Conservation (phyloP, 345 rosid species). For the Syzygium grande region DNA sequence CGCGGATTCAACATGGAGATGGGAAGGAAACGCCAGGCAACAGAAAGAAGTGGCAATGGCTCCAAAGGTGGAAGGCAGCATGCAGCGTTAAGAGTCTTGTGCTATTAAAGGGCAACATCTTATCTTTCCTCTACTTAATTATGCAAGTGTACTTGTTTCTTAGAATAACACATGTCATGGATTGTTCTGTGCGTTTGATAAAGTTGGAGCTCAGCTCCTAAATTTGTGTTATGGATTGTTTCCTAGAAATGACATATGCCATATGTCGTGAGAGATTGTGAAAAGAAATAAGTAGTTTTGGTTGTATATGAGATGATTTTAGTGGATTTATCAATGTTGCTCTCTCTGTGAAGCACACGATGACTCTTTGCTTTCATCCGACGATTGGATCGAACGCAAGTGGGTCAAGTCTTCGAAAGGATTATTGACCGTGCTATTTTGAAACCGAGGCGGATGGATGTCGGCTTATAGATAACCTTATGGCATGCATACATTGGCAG, state of each 20-base stretch:
- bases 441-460: no score
- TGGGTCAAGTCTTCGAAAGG: not conserved
- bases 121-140: not conserved
- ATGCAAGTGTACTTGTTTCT: not conserved
- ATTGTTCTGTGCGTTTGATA: not conserved
- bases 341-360: not conserved
- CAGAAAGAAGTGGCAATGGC: not conserved
- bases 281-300: no score
- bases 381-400: not conserved
- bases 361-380: not conserved
- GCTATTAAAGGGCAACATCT: not conserved
- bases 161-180: not conserved
- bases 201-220: not conserved
- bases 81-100: not conserved
- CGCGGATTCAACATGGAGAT: not conserved
- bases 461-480: no score
- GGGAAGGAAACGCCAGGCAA: not conserved
- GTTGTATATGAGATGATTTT: not conserved
- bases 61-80: not conserved
- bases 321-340: not conserved
- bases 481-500: no score
- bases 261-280: no score
- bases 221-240: no score
- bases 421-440: not conserved
- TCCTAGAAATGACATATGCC: no score